A percentile compares a stretch with the other conserved stretches of the same genome.
Evolutionary conservation across 495 filamentous ascomycete genomes (phyloP).

Genomic region (Achaetomiella virescens): DNA sequence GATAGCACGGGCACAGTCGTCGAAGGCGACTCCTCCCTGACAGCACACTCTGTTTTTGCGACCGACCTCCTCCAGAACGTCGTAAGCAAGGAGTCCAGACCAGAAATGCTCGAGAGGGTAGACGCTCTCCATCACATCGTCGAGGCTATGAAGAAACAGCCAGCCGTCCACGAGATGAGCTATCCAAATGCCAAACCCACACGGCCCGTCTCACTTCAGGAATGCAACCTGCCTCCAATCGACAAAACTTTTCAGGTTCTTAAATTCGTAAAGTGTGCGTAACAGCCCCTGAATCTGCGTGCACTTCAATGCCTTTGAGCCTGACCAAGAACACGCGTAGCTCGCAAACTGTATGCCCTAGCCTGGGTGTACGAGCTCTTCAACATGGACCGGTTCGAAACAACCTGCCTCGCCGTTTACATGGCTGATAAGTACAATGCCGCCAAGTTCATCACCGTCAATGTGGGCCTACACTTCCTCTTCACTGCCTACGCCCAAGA

Average conservation of each 20-base stretch:
- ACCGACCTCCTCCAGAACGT: constrained; percentile 56
- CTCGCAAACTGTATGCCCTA: not conserved
- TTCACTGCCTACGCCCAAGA: too few species aligned
- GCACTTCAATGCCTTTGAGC: too few species aligned
- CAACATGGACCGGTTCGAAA: constrained; percentile 43
- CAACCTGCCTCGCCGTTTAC: constrained; percentile 50
- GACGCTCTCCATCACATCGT: constrained; percentile 53
- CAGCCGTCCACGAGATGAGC: constrained; percentile 37
- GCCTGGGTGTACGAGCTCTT: constrained; percentile 38
- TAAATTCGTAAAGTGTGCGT: constrained; percentile 50
- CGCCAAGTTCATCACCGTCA: constrained; percentile 51
- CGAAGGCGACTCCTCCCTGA: constrained; percentile 55
- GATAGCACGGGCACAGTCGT: too few species aligned
- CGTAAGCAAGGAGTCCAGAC: constrained; percentile 51
- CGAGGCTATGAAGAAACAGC: constrained; percentile 42
- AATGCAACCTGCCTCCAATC: too few species aligned
- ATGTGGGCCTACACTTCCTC: constrained; percentile 50
- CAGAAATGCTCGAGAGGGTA: constrained; percentile 49
- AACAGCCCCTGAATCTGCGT: too few species aligned
- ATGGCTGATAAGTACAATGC: constrained; percentile 52
- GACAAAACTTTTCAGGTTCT: too few species aligned
- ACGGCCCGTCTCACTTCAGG: constrained; percentile 34
- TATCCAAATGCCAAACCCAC: constrained; percentile 39
- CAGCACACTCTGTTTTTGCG: constrained; percentile 58
- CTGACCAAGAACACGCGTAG: too few species aligned